Base-by-base conservation (phyloP, 2,329 filamentous ascomycete species). In the Ophiostoma ips region DNA sequence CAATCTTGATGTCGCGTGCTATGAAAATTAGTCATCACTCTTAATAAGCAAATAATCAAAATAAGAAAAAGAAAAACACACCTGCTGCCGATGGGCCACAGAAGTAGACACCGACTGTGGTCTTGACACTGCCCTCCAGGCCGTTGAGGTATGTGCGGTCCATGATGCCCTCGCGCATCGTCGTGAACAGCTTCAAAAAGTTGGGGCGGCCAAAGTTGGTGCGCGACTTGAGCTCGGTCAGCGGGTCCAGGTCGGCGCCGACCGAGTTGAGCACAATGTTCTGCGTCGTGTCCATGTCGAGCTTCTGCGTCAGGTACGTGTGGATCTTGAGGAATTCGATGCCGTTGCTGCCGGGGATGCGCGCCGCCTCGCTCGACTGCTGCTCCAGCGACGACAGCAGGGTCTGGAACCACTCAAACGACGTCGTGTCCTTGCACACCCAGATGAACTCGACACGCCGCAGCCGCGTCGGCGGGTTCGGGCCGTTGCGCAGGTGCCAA, bases 331-430 rank as follows among this genome's bases (percentile, higher is more conserved):
- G 72, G 76, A 98, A 98, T 61, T 96, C 88, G 46, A 76, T 70
- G 24, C 78, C 78, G 43, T 80, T 78, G 57, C 79, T 79, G 51
- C 81, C 82, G 31, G 80, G 77, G 40, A 82, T 71, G 48, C 76
- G 77, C 38, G 82, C 80, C 5, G 79, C 80, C 59, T 81, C 76
- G 52, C 78, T 74, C 46, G 84, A 89, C 63, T 98, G 92, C 34
- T 81, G 75, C 67, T 98, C 92, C 19, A 98, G 83, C 0, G 87
- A 94, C 0, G 85, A 86, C 15, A 98, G 77, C 1, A 98, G 79
- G 1, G 85, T 88, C 64, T 98, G 92, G 73, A 98, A 96, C 92
- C 92, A 98, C 68, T 96, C 92, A 61, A 98, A 98, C 0, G 89
- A 95, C 33, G 79, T 84, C 0, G 89, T 95, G 62, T 95, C 89